These are phyloP conservation scores for Cicer yamashitae DNA, from an alignment of 306 rosid species.

Conservation along the genomic window DNA sequence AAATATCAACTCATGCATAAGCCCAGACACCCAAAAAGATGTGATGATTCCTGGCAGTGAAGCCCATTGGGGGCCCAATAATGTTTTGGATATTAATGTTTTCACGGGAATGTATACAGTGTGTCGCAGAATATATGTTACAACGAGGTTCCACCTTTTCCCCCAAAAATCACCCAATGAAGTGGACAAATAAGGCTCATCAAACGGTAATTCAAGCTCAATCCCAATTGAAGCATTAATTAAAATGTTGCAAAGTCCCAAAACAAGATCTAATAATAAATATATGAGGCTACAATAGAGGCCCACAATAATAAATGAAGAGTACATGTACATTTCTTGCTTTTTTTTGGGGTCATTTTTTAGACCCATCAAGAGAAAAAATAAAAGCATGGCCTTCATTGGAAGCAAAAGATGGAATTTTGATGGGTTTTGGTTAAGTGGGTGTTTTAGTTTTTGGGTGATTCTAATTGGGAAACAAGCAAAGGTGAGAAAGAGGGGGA, in stretches of 20 bases:
- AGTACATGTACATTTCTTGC: constrained; percentile 36
- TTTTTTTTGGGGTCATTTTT: constrained; percentile 47
- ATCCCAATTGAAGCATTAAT: constrained; percentile 35
- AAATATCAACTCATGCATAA: constrained; percentile 67
- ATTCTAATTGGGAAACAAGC: constrained; percentile 60
- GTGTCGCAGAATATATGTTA: constrained; percentile 58
- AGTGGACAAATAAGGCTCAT: constrained; percentile 68
- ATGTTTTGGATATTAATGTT: not conserved
- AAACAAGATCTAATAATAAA: constrained; percentile 49
- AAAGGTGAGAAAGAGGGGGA: constrained; percentile 58
- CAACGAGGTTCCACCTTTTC: constrained; percentile 80
- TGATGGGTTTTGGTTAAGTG: constrained; percentile 32
- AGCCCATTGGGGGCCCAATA: constrained; percentile 52
- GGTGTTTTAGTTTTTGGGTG: constrained; percentile 27
- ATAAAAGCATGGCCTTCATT: constrained; percentile 35
- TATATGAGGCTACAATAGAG: constrained; percentile 57
- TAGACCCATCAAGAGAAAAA: not conserved
- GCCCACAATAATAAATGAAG: not conserved
- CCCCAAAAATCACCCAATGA: constrained; percentile 86
- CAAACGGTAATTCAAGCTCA: constrained; percentile 61
- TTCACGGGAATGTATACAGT: constrained; percentile 51
- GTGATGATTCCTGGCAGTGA: not conserved
- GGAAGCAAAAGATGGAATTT: constrained; percentile 21
- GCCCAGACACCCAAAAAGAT: constrained; percentile 56
- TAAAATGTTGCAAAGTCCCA: constrained; percentile 45